Conservation (phyloP, 1,284 basidiomycete species). For the Ganoderma multipileum region DNA sequence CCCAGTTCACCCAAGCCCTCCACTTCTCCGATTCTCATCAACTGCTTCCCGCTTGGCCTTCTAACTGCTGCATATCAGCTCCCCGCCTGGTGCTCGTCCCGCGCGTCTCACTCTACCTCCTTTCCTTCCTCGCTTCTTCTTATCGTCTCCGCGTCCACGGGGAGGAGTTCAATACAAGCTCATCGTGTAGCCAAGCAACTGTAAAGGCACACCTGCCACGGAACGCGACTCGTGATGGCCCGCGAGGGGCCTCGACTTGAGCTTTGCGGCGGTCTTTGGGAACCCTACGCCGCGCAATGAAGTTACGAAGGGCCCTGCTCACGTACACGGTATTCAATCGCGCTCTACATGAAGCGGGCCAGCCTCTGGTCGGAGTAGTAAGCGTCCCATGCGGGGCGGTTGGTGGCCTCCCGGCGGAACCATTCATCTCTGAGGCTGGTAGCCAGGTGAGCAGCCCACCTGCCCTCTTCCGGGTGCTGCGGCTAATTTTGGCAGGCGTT, state of each 20-base stretch:
- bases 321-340: background rate
- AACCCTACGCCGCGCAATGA: background rate
- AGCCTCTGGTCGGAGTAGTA: background rate
- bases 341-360: background rate
- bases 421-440: background rate
- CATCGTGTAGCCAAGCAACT: background rate
- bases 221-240: background rate
- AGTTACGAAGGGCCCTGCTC: background rate
- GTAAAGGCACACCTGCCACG: conserved; percentile 1
- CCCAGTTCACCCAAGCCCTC: background rate
- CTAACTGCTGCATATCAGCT: background rate
- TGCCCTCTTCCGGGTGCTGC: background rate
- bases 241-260: background rate
- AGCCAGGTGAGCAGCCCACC: conserved; percentile 1
- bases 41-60: background rate
- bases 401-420: background rate
- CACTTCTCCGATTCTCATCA: background rate
- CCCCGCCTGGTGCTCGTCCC: background rate
- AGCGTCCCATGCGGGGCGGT: background rate
- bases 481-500: background rate
- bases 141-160: background rate
- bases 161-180: background rate
- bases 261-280: background rate
- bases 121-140: conserved; percentile 1
- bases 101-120: background rate